These are phyloP conservation scores for Saturnispora halmiae DNA, from an alignment of 805 yeast genomes.

Conservation along the genomic window DNA sequence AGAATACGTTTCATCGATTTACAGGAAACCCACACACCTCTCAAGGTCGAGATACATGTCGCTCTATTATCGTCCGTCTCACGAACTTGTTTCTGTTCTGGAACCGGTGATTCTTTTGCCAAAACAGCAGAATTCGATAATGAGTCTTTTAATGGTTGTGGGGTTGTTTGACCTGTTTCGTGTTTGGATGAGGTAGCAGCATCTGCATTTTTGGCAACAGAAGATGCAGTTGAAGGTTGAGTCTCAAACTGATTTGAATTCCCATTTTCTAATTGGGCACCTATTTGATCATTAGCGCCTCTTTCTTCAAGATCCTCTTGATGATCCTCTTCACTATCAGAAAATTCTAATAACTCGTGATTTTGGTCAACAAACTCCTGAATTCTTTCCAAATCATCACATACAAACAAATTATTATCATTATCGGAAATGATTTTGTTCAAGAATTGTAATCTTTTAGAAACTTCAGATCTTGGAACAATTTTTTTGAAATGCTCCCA, in stretches of 20 bases:
- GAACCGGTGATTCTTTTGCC: no score
- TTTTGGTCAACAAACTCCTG: conserved; percentile 4
- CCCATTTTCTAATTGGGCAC: no score
- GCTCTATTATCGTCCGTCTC: conserved; percentile 8
- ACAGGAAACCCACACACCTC: conserved; percentile 13
- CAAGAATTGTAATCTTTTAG: conserved; percentile 15
- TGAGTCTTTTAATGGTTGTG: neutral
- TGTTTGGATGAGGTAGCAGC: no score
- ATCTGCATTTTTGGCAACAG: neutral
- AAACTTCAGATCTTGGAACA: conserved; percentile 13
- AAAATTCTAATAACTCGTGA: conserved; percentile 6
- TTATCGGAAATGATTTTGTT: conserved; percentile 23
- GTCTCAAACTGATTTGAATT: neutral
- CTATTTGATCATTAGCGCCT: neutral
- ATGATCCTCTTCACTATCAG: conserved; percentile 13
- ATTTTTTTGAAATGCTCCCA: conserved; percentile 14
- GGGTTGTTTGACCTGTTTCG: neutral
- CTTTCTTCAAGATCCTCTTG: neutral
- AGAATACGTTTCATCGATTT: conserved; percentile 13
- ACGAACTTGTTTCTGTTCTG: neutral
- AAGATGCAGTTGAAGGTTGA: neutral
- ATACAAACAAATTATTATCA: conserved; percentile 14
- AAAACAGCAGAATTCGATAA: no score
- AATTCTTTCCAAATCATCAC: conserved; percentile 14
- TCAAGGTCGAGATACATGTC: conserved; percentile 7